Evolutionary conservation across 176 grass and related monocot genomes (phyloP), one percentile per base, ranked within the genome.

Genomic region (Leersia perrieri): DNA sequence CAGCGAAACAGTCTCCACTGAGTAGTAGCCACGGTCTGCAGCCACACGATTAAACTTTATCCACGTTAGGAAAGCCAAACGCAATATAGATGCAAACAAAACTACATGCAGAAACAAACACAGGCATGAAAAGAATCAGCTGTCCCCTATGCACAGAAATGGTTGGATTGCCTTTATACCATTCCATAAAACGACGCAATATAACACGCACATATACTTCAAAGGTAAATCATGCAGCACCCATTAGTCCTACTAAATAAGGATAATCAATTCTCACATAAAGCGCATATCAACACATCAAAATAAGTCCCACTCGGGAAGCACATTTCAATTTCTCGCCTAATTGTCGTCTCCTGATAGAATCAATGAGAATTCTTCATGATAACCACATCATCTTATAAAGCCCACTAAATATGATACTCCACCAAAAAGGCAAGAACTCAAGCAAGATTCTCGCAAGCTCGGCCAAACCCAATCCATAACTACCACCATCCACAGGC

Each of bases 21-120:
- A 97, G 81, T 97, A 97, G 74, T 97, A 97, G 22, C 94, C 94
- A 60, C 94, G 94, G 78, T 97, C 94, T 97, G 91, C 81, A 77
- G 20, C 30, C 35, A 76, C 28, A 58, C 4, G 30, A 76, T 69
- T 69, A 9, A 82, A 57, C 80, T 18, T 18, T 58, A 45, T 60
- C 57, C n/a, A 66, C 63, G 38, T 65, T 51, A 55, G n/a, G 30
- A 14, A 28, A 51, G 31, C 4, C 13, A 22, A 27, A 64, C 1
- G 22, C 7, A 11, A 63, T 20, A 84, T n/a, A 49, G 25, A 72
- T 80, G 63, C 32, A 20, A 32, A 11, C 8, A 70, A 64, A 51
- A 40, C 14, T 63, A 75, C 7, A 64, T 8, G 66, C 47, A 34
- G 57, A 64, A 84, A 84, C 3, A 31, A 80, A 39, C 33, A 2